Evolutionary conservation across 768 basidiomycete species (phyloP), one percentile per base, ranked within the genome.

Genomic region (Boletus huronensis): DNA sequence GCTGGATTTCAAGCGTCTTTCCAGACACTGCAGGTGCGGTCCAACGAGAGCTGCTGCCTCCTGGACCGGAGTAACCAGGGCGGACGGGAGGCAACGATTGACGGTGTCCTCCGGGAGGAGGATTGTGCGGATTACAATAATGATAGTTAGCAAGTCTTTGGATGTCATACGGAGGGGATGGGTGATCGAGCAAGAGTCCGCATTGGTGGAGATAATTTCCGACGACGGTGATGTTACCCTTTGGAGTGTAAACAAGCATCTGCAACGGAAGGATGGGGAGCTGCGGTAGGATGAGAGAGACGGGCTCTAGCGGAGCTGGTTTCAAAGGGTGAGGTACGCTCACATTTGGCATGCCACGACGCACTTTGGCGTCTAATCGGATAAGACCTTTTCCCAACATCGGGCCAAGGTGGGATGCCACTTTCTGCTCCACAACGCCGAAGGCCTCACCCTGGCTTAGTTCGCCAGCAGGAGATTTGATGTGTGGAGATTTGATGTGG

Each of bases 171-270:
- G 84, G 80, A 6, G 82, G 75, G 17, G 82, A 73, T 1, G 97
- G 96, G 62, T 97, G 87, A 64, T 91, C 85, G 44, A 98, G 82
- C 49, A 88, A 76, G 8, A 94, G 74, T 38, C 79, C 80, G 55
- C 80, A 79, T 53, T 82, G 78, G 23, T 83, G 81, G 47, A 98
- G 80, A 64, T 84, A 85, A 64, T 83, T 78, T 58, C 90, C 85
- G 57, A 99, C 88, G 51, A 88, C 84, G 31, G 79, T 74, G 58
- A 98, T 88, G 71, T 98, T 94, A 31, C 92, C 90, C 69, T 96
- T 97, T 5, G 93, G 92, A 6, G 96, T 96, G 72, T 90, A 96
- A 29, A 98, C 84, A 36, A 97, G 82, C 71, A 97, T 81, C 65
- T 88, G 87, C 17, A 98, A 77, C 21, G 86, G 83, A 42, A 96